phyloP scores from a whole-genome alignment of 352 stramenopile species.

The Globisporangium rhizosaccharum region DNA sequence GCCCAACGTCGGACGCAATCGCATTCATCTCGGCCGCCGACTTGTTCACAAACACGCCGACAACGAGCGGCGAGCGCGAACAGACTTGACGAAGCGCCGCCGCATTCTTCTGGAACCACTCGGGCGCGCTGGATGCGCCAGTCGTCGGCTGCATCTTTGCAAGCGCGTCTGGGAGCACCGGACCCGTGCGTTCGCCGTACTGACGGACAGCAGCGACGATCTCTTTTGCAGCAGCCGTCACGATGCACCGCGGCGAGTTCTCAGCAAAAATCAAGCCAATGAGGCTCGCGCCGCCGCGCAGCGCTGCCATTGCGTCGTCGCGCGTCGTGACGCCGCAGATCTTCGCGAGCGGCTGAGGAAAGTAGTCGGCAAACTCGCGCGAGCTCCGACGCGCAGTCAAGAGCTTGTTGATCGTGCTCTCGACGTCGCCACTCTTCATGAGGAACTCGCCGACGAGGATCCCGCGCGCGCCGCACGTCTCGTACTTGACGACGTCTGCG shows the following conservation, averaged over 20 bases:
- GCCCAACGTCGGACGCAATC: constrained; percentile 82
- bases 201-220: constrained; percentile 90
- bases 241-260: constrained; percentile 87
- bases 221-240: constrained; percentile 74
- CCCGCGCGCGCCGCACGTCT: constrained; percentile 85
- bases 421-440: constrained; percentile 93
- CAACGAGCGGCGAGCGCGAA: constrained; percentile 81
- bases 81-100: constrained; percentile 59
- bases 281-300: constrained; percentile 91
- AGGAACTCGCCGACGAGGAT: constrained; percentile 97
- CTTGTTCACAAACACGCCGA: constrained; percentile 97
- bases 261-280: constrained; percentile 97
- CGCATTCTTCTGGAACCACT: constrained; percentile 83
- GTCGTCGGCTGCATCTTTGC: constrained; percentile 19
- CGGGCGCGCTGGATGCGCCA: constrained; percentile 18
- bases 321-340: constrained; percentile 94
- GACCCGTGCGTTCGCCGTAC: constrained; percentile 91
- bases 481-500: constrained; percentile 88
- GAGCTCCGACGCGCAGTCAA: constrained; percentile 32
- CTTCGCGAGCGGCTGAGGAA: constrained; percentile 73
- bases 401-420: constrained; percentile 78
- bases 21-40: constrained; percentile 87
- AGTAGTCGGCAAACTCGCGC: constrained; percentile 21
- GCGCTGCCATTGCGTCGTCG: constrained; percentile 90
- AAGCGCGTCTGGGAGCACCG: constrained; percentile 49